These are phyloP conservation scores for Eucalyptus pauciflora DNA, from an alignment of 345 rosid genomes.

Conservation along the genomic window DNA sequence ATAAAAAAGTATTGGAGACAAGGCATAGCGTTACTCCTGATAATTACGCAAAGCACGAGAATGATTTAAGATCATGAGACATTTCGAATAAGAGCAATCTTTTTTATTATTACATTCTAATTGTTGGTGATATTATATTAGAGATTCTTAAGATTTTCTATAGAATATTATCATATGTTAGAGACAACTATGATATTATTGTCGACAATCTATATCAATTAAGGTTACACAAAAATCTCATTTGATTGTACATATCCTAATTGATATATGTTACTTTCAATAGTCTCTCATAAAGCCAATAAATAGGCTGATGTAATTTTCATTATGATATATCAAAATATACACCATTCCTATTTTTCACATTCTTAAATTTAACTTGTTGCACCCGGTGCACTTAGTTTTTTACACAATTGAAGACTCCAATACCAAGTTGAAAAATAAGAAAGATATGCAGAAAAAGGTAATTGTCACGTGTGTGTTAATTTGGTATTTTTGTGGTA, in stretches of 20 bases:
- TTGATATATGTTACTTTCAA: no score
- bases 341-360: no score
- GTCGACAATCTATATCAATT: neutral
- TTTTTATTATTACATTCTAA: neutral
- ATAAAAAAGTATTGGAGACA: neutral
- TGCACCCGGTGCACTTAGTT: neutral
- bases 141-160: neutral
- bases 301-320: no score
- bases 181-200: neutral
- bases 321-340: no score
- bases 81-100: neutral
- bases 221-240: no score
- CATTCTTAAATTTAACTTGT: neutral
- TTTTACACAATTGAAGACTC: neutral
- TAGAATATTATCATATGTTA: no score
- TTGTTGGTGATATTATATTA: no score
- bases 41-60: neutral
- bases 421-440: neutral
- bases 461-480: neutral
- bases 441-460: no score
- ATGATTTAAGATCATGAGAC: neutral
- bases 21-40: neutral
- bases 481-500: neutral
- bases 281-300: neutral
- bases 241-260: no score